These are phyloP conservation scores for Ophiostoma quercus DNA, from an alignment of 2,329 filamentous ascomycete species.

Conservation along the genomic window DNA sequence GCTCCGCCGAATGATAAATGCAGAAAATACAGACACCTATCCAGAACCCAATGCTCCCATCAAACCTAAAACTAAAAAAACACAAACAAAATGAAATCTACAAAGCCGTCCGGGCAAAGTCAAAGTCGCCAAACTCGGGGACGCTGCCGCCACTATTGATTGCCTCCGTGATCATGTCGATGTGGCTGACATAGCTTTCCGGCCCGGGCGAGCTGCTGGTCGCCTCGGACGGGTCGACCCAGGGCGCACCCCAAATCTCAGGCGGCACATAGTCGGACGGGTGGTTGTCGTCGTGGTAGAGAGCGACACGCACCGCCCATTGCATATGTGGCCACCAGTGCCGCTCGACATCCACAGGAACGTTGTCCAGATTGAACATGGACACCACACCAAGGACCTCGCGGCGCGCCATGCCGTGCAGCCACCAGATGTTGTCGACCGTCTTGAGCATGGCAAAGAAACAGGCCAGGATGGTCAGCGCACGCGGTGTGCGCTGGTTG, in stretches of 20 bases:
- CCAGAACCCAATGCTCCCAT: background rate
- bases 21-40: no score
- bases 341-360: slow-evolving; percentile 36
- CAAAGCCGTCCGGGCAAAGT: slow-evolving; percentile 17
- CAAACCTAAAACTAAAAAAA: background rate
- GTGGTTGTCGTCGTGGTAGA: slow-evolving; percentile 49
- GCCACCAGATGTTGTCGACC: slow-evolving; percentile 62
- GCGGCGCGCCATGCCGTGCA: slow-evolving; percentile 59
- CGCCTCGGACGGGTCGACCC: slow-evolving; percentile 11
- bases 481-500: slow-evolving; percentile 53
- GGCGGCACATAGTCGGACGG: slow-evolving; percentile 46
- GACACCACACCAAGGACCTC: slow-evolving; percentile 61
- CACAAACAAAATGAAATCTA: background rate
- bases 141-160: slow-evolving; percentile 21
- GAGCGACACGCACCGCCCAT: slow-evolving; percentile 55
- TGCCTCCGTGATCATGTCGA: slow-evolving; percentile 43
- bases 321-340: slow-evolving; percentile 58
- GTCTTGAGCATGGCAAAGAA: slow-evolving; percentile 62
- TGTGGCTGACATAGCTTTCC: slow-evolving; percentile 40
- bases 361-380: slow-evolving; percentile 53
- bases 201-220: background rate
- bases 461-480: slow-evolving; percentile 58
- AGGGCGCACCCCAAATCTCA: slow-evolving; percentile 44
- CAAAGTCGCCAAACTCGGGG: slow-evolving; percentile 21
- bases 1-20: background rate